phyloP scores from a whole-genome alignment of 225 moss, liverwort and hornwort genomes.

The Anthoceros angustus region DNA sequence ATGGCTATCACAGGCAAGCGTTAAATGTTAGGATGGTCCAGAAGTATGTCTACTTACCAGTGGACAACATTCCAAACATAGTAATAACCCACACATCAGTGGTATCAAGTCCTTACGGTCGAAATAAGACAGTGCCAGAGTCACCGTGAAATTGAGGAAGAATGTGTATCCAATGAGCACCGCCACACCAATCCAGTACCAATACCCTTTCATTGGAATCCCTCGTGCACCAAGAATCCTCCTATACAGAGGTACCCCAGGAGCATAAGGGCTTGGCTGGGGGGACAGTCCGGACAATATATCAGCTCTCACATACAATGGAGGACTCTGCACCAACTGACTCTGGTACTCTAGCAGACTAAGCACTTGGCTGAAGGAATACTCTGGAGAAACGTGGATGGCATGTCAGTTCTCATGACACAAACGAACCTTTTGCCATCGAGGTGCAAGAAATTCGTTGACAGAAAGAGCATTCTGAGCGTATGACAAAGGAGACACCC shows the following conservation, averaged over 20 bases:
- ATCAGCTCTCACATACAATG: too few species aligned
- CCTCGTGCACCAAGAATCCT: constrained; percentile 38
- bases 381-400: too few species aligned
- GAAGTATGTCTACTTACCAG: neutral
- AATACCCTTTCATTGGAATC: constrained; percentile 27
- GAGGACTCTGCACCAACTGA: too few species aligned
- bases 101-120: constrained; percentile 18
- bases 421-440: constrained; percentile 24
- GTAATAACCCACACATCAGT: neutral
- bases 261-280: constrained; percentile 14
- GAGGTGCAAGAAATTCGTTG: constrained; percentile 44
- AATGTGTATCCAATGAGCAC: constrained; percentile 33
- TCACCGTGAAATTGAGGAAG: constrained; percentile 33
- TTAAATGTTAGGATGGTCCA: neutral
- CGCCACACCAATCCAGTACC: constrained; percentile 38
- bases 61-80: too few species aligned
- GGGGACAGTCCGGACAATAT: too few species aligned
- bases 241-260: constrained; percentile 18
- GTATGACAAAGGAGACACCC: constrained; percentile 60
- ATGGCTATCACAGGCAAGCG: constrained; percentile 14
- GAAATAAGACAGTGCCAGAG: constrained; percentile 30
- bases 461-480: constrained; percentile 62
- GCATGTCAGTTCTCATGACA: too few species aligned
- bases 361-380: too few species aligned
- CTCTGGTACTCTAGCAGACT: too few species aligned